These are phyloP conservation scores for Oryza punctata DNA, from an alignment of 176 grass and related monocot species.

Conservation along the genomic window DNA sequence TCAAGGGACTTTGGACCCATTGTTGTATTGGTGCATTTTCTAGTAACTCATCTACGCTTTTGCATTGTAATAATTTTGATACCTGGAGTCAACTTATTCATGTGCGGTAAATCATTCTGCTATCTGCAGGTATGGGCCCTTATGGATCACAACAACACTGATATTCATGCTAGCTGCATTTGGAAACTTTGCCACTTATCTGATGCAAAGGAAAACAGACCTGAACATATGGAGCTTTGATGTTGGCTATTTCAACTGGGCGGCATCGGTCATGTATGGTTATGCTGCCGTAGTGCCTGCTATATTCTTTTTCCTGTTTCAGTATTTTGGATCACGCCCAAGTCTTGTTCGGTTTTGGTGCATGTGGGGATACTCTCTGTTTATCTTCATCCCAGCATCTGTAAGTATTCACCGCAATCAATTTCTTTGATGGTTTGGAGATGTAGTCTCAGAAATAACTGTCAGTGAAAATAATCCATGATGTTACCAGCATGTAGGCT, in stretches of 20 bases:
- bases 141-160: conserved; percentile 94
- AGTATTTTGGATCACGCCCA: conserved; percentile 76
- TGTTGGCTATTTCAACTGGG: conserved; percentile 87
- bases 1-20: not conserved
- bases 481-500: not conserved
- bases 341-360: conserved; percentile 91
- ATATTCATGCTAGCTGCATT: conserved; percentile 81
- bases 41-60: not conserved
- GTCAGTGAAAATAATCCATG: conserved; percentile 11
- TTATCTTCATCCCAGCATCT: conserved; percentile 86
- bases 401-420: conserved; percentile 54
- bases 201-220: conserved; percentile 73
- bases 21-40: not conserved
- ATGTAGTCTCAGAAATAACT: not conserved
- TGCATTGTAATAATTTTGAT: conserved; percentile 12
- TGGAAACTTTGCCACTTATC: conserved; percentile 83
- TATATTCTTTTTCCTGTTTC: conserved; percentile 87
- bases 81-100: not conserved
- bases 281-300: conserved; percentile 73
- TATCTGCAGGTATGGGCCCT: conserved; percentile 69
- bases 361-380: conserved; percentile 97
- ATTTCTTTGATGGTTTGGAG: conserved; percentile 9
- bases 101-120: conserved; percentile 25
- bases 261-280: conserved; percentile 89
- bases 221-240: conserved; percentile 80